Evolutionary conservation across 768 basidiomycete species (phyloP).

Genomic region (Trametes sanguinea): DNA sequence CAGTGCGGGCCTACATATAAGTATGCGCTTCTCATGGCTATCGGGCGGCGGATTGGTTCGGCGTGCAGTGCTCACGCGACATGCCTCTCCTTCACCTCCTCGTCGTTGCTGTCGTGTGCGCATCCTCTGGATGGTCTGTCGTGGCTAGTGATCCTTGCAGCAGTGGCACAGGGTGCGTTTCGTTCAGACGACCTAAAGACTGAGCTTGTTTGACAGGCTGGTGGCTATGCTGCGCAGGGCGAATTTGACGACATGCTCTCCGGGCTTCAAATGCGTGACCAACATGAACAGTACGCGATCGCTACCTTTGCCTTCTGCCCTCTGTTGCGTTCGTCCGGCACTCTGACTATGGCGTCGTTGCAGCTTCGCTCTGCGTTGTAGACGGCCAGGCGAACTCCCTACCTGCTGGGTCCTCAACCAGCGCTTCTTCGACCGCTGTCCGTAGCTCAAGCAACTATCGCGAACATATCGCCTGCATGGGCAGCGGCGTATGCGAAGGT

Average conservation of each 20-base stretch:
- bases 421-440: not conserved
- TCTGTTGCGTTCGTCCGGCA: no score
- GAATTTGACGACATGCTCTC: slow-evolving; percentile 17
- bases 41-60: not conserved
- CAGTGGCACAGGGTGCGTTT: slow-evolving; percentile 10
- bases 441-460: not conserved
- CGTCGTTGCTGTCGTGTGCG: slow-evolving; percentile 7
- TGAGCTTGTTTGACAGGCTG: not conserved
- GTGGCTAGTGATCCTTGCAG: not conserved
- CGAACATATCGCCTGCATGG: slow-evolving; percentile 49
- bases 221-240: slow-evolving; percentile 3
- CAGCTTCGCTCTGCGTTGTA: slow-evolving; percentile 14
- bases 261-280: slow-evolving; percentile 16
- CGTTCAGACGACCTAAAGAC: no score
- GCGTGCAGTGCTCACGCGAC: not conserved
- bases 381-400: not conserved
- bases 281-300: slow-evolving; percentile 5
- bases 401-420: not conserved
- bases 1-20: not conserved
- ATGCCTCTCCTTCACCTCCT: slow-evolving; percentile 2
- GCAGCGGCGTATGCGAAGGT: slow-evolving; percentile 55
- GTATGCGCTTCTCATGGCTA: not conserved
- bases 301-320: no score
- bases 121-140: slow-evolving; percentile 2
- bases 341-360: not conserved